phyloP scores from a whole-genome alignment of 345 rosid species.

The Kernera saxatilis region DNA sequence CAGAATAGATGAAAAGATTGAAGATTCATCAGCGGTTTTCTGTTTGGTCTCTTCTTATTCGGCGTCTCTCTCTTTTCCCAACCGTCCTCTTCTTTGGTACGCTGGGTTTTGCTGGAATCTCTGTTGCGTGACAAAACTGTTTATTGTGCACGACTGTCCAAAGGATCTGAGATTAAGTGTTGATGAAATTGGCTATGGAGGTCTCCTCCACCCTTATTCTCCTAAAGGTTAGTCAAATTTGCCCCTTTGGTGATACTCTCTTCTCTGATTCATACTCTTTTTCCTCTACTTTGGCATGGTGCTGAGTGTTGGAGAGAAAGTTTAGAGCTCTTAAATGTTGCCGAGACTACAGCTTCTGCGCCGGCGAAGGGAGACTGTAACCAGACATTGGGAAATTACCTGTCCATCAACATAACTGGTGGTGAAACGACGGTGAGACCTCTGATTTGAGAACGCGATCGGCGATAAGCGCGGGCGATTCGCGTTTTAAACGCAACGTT shows the following conservation, averaged over 20 bases:
- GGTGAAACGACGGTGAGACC: not conserved
- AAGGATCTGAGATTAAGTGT: slow-evolving; percentile 39
- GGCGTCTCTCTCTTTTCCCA: slow-evolving; percentile 4
- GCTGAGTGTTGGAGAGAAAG: slow-evolving; percentile 79
- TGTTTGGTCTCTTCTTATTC: not conserved
- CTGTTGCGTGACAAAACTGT: slow-evolving; percentile 52
- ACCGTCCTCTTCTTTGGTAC: slow-evolving; percentile 49
- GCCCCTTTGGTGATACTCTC: not conserved
- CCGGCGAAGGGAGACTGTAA: slow-evolving; percentile 24
- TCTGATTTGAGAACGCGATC: not conserved
- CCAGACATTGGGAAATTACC: slow-evolving; percentile 17
- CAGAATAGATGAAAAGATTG: too few species aligned
- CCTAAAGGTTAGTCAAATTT: slow-evolving; percentile 53
- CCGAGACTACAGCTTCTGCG: slow-evolving; percentile 40
- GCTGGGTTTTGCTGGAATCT: slow-evolving; percentile 89
- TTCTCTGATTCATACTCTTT: not conserved
- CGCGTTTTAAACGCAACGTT: not conserved
- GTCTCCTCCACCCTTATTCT: slow-evolving; percentile 86
- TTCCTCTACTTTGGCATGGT: slow-evolving; percentile 66
- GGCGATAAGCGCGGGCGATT: too few species aligned
- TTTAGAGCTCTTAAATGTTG: slow-evolving; percentile 54
- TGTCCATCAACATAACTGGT: not conserved
- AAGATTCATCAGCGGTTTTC: too few species aligned
- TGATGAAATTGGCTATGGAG: slow-evolving; percentile 87
- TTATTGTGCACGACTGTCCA: slow-evolving; percentile 43